phyloP scores from a whole-genome alignment of 805 yeast genomes.

The Wickerhamiella domercqiae region DNA sequence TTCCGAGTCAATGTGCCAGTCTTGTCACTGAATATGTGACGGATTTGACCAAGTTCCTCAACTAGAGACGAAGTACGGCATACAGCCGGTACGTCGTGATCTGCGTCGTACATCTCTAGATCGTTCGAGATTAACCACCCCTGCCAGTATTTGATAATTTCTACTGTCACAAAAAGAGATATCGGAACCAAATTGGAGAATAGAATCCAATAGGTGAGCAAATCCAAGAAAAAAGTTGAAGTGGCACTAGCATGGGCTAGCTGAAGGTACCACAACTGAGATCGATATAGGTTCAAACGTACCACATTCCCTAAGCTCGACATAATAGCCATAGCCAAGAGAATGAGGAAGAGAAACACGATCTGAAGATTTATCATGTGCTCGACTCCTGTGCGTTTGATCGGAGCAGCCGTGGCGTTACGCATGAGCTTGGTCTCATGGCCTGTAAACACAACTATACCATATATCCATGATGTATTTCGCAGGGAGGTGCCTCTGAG shows the following conservation, averaged over 20 bases:
- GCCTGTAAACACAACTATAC: conserved; percentile 88
- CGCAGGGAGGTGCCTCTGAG: conserved; percentile 90
- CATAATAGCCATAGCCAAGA: conserved; percentile 58
- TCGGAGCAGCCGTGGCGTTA: conserved; percentile 97
- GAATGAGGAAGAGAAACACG: conserved; percentile 66
- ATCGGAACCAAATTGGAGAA: conserved; percentile 97
- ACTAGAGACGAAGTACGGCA: conserved; percentile 91
- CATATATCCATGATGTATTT: conserved; percentile 91
- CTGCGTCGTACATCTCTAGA: conserved; percentile 78
- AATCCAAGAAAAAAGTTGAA: conserved; percentile 65
- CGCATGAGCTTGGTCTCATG: conserved; percentile 97
- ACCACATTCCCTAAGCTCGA: conserved; percentile 83
- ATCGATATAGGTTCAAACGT: conserved; percentile 39
- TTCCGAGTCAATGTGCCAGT: conserved; percentile 95
- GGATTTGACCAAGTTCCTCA: conserved; percentile 94
- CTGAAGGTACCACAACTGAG: conserved; percentile 46
- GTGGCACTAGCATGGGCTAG: conserved; percentile 53
- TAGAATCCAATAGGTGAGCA: conserved; percentile 89
- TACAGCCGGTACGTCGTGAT: conserved; percentile 83
- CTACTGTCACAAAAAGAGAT: conserved; percentile 90
- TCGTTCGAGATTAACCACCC: conserved; percentile 90
- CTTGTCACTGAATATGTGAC: conserved; percentile 89
- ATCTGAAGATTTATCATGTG: conserved; percentile 87
- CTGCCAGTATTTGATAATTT: conserved; percentile 86
- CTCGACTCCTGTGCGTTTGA: conserved; percentile 93